phyloP scores from a whole-genome alignment of 331 rosid genomes.

The Telfairia occidentalis region DNA sequence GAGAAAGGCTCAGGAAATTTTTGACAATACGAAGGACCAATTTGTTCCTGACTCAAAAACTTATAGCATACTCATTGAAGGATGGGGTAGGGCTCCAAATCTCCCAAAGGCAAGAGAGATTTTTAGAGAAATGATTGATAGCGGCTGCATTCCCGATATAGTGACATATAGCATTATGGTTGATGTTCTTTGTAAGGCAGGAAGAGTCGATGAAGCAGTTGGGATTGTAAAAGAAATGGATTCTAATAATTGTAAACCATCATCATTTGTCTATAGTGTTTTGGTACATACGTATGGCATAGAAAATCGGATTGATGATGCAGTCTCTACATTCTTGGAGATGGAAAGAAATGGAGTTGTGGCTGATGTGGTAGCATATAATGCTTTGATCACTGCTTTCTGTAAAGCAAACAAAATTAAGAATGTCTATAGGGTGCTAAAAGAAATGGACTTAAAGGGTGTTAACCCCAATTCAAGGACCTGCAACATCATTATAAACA shows the following conservation, averaged over 20 bases:
- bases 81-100: conserved; percentile 87
- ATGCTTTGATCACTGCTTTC: conserved; percentile 73
- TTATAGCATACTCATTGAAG: conserved; percentile 67
- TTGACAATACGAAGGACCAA: conserved; percentile 46
- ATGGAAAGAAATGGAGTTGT: conserved; percentile 53
- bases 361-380: conserved; percentile 70
- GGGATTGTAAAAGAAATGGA: conserved; percentile 61
- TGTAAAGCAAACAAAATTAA: conserved; percentile 43
- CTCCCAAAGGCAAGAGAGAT: conserved; percentile 71
- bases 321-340: conserved; percentile 57
- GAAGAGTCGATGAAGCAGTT: conserved; percentile 66
- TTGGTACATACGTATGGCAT: conserved; percentile 69
- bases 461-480: conserved; percentile 66
- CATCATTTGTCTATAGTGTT: conserved; percentile 64
- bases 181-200: conserved; percentile 30
- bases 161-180: conserved; percentile 82
- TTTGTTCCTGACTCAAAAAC: conserved; percentile 62
- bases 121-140: conserved; percentile 52
- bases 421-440: conserved; percentile 52
- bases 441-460: conserved; percentile 53
- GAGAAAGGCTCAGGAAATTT: conserved; percentile 91
- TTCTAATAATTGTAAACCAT: conserved; percentile 36
- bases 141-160: conserved; percentile 33
- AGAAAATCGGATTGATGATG: conserved; percentile 68
- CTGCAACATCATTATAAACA: conserved; percentile 52